phyloP scores from a whole-genome alignment of 139 green algal species.

The Microglena sp. region DNA sequence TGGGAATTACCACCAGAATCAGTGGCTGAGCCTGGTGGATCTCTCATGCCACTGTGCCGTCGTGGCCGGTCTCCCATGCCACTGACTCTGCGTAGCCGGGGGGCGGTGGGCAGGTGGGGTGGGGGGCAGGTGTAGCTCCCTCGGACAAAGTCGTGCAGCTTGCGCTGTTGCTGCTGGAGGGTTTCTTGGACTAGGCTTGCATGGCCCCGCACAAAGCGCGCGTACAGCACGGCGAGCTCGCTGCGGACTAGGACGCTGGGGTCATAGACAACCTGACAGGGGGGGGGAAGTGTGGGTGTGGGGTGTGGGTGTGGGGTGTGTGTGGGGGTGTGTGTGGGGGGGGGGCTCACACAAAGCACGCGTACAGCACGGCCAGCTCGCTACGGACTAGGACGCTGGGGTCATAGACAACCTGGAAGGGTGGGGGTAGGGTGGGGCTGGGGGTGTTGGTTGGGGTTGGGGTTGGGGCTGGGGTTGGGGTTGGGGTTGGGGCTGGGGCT shows the following conservation, averaged over 20 bases:
- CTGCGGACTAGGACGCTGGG: constrained; percentile 54
- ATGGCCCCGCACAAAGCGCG: constrained; percentile 54
- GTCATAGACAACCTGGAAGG: constrained; percentile 63
- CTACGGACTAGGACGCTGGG: constrained; percentile 52
- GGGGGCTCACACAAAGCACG: constrained; percentile 51
- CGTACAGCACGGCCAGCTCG: constrained; percentile 67
- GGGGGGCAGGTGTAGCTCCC: no score
- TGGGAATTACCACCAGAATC: background rate
- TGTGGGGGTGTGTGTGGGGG: no score
- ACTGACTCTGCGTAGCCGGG: background rate
- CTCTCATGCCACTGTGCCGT: background rate
- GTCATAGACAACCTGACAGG: constrained; percentile 63
- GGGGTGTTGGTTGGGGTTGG: no score
- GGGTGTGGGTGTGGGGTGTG: no score
- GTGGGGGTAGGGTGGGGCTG: no score
- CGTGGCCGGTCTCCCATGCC: background rate
- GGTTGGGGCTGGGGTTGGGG: no score
- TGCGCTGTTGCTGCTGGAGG: background rate
- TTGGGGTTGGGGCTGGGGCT: no score
- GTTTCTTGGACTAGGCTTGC: constrained; percentile 29
- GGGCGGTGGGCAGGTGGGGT: no score
- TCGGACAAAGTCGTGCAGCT: background rate
- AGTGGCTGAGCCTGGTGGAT: background rate
- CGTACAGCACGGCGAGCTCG: constrained; percentile 67
- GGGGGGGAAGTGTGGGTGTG: no score